Base-by-base conservation (phyloP, 2,329 filamentous ascomycete species). In the Elsinoe arachidis region DNA sequence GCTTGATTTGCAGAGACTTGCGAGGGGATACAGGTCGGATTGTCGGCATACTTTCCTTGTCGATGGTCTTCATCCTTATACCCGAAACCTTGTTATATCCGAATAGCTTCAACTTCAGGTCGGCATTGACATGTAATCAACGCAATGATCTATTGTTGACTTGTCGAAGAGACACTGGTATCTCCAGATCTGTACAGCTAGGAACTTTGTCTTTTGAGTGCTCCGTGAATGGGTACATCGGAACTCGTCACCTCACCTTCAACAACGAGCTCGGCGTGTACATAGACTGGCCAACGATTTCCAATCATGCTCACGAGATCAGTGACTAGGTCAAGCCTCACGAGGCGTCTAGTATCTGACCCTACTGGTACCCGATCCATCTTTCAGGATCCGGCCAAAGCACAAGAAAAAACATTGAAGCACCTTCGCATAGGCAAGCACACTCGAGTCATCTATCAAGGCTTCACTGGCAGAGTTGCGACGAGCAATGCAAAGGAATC, bases 401-500 rank as follows among this genome's bases (percentile, higher is more conserved):
- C 71, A 35, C 84, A 84, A 68, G 78, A 78, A 52, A 79, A 84
- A 64, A 87, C 85, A 0, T 78, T 87, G 34, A 73, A 74, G 2
- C 86, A 87, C 64, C 73, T 88, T 59, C 84, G 80, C 63, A 86
- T 88, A 62, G 83, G 83, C 14, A 74, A 77, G 30, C 78, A 86
- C 66, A 87, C 85, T 0, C 76, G 78, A 53, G 84, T 88, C 58
- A 78, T 87, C 57, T 88, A 86, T 64, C 85, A 88, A 65, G 85
- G 84, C 1, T 87, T 87, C 68, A 88, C 85, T 15, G 84, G 84
- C 72, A 75, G 75, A 61, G 75, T 83, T 72, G 86, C 87, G 10
- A 91, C 87, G 1, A 80, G 81, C 63, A 90, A 92, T 71, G 87
- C 87, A 33, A 80, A 82, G 69, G 86, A 90, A 68, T 89, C 86